Evolutionary conservation across 257 asterid genomes (phyloP).

Genomic region (Ballota nigra): DNA sequence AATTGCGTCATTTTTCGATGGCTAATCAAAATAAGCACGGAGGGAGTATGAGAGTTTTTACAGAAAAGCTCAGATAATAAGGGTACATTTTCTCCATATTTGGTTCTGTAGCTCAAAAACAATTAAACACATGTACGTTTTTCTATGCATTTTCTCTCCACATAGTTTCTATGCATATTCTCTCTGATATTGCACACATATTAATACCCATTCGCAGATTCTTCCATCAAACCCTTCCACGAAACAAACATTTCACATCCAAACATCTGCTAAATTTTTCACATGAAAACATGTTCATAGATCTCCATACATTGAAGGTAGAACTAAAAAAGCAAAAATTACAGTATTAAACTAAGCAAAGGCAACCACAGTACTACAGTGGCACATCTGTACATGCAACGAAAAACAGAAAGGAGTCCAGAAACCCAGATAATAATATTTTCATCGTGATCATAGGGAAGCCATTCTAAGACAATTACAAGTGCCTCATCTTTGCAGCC

Average conservation of each 20-base stretch:
- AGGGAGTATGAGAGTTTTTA: neutral
- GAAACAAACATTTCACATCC: neutral
- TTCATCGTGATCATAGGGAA: slow-evolving; percentile 11
- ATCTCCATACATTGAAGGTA: neutral
- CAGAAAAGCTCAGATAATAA: neutral
- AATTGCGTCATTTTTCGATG: too few relatives aligned
- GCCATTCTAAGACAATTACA: slow-evolving; percentile 8
- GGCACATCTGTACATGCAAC: too few relatives aligned
- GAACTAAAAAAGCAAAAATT: too few relatives aligned
- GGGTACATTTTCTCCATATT: neutral
- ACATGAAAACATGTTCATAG: neutral
- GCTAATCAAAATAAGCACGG: too few relatives aligned
- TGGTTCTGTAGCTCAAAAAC: neutral
- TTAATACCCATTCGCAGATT: neutral
- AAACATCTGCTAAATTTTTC: neutral
- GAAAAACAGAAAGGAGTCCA: neutral
- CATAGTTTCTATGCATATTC: too few relatives aligned
- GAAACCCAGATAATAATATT: neutral
- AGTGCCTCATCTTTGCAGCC: slow-evolving; percentile 1
- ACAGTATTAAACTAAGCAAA: neutral
- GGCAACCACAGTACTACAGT: neutral
- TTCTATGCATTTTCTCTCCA: neutral
- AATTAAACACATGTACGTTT: neutral
- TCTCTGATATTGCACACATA: neutral
- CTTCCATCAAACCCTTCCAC: neutral